Base-by-base conservation (phyloP, 495 filamentous ascomycete species). In the Evansstolkia leycettana region DNA sequence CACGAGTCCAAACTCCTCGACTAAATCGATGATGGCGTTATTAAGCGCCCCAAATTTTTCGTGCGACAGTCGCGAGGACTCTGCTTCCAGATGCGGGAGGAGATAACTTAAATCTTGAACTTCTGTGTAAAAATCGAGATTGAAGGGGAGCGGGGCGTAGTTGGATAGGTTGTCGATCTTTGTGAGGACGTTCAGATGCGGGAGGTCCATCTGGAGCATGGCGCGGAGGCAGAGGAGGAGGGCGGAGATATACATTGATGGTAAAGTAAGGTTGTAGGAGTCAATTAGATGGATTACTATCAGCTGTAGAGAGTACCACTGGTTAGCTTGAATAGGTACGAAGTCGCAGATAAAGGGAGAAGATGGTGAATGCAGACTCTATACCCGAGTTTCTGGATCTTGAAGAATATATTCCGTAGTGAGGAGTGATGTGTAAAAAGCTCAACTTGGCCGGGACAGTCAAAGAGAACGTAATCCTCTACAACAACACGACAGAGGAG, bases 121-220 rank as follows among this genome's bases (percentile, higher is more conserved):
- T 51, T 98, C 90, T 34, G 90, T 94, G 59, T 96, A 98, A 55
- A 76, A 98, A 43, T 94, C 86, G 24, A 98, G 73, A 45, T 89
- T 88, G 67, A 98, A 95, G 0, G 86, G 83, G 0, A 96, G 74
- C 7, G 79, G 73, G 28, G 79, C 72, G 50, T 93, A 94, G 44
- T 73, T 70, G 8, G 70, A 62, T 19, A 96, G 64, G 42, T 90
- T 92, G 60, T 98, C 90, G 57, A 98, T 93, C 60, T 98, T 98
- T 13, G 87, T 94, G 16, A 98, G 70, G 38, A 96, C 83, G 54
- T 98, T 96, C 37, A 98, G 67, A 48, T 94, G 84, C 10, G 90
- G 84, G 19, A 96, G 76, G 50, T 94, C 89, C 65, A 98, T 84
- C 62, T 95, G 89, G 19, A 98, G 76, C 90, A 98, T 98, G 45